phyloP scores from a whole-genome alignment of 768 basidiomycete species.

The Boletus bicolor region DNA sequence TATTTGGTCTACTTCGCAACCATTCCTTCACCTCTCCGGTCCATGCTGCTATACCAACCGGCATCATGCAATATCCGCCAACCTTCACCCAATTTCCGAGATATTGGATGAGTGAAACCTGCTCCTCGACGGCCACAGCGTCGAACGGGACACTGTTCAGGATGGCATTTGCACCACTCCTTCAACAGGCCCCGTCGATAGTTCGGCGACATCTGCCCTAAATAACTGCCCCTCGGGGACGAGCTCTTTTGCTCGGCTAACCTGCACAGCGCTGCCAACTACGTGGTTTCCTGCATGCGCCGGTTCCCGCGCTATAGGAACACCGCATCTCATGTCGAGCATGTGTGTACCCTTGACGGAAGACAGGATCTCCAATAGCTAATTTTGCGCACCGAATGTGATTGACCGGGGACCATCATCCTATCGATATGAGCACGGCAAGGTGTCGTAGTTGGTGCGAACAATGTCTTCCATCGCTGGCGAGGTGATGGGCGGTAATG shows the following conservation, averaged over 20 bases:
- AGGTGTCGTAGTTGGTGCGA: background rate
- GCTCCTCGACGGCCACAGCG: conserved; percentile 5
- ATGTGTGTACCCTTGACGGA: background rate
- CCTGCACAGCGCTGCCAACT: conserved; percentile 7
- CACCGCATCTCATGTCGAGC: conserved; percentile 7
- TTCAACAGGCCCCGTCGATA: background rate
- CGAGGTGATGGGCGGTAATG: conserved; percentile 20
- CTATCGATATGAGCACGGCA: conserved; percentile 2
- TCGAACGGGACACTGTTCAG: background rate
- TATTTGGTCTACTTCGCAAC: background rate
- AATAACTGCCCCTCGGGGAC: conserved; percentile 5
- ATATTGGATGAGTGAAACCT: conserved; percentile 4
- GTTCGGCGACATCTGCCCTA: conserved; percentile 4
- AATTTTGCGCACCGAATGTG: background rate
- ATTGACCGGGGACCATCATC: background rate
- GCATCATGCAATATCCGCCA: conserved; percentile 10
- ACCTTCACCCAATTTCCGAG: conserved; percentile 19
- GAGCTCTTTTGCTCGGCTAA: conserved; percentile 7
- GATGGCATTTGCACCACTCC: background rate
- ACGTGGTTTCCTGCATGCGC: conserved; percentile 3
- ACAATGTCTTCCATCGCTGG: conserved; percentile 10
- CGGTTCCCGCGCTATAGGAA: conserved; percentile 3
- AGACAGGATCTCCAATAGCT: background rate
- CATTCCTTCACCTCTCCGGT: conserved; percentile 1
- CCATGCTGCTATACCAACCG: conserved; percentile 1